Base-by-base conservation (phyloP, 2,329 filamentous ascomycete genomes). In the Colletotrichum sp. region DNA sequence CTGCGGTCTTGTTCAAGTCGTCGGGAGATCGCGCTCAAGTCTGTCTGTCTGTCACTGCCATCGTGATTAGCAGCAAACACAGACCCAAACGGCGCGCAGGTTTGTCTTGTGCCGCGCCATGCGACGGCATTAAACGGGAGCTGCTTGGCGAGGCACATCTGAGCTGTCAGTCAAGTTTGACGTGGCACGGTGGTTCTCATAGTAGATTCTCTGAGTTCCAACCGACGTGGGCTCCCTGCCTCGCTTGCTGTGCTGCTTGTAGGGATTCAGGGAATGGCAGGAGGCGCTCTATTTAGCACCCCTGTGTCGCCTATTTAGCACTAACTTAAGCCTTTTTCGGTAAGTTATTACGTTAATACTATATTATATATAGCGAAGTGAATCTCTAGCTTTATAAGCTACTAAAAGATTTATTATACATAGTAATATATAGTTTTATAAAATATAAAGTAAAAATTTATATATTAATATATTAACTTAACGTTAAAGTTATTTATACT, bases 161-260 rank as follows among this genome's bases (percentile, higher is more conserved):
- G 62, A 61, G 48, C 62, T 67, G 52, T 72, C 69, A 67, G 26
- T 18, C 28, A 56, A 38, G 36, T 38, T 58, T 73, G 70, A 61
- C 70, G 28, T 64, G 59, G 68, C 68, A 71, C 28, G 38, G 59
- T 38, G 58, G 38, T 48, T 64, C 56, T 34, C 16, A 48, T 52
- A 36, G 5, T n/a, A 65, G 28, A 64, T 21, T 56, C 30, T 59
- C 26, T 18, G 24, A 34, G 65, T 43, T 52, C 24, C 52, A 62
- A 58, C 58, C 26, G 62, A 59, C 48, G 56, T 36, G 58, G 68
- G 16, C 28, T 64, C 68, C 59, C 69, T 71, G 69, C 13, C 62
- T 58, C 52, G 61, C n/a, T 36, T 38, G 16, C 16, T 32, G 9
- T 26, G 52, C 34, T 21, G 13, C 28, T 28, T 28, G 62, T 24